Evolutionary conservation across 169 alveolate species (phyloP), one percentile per base, ranked within the genome.

Genomic region (Eimeria nieschulzi): DNA sequence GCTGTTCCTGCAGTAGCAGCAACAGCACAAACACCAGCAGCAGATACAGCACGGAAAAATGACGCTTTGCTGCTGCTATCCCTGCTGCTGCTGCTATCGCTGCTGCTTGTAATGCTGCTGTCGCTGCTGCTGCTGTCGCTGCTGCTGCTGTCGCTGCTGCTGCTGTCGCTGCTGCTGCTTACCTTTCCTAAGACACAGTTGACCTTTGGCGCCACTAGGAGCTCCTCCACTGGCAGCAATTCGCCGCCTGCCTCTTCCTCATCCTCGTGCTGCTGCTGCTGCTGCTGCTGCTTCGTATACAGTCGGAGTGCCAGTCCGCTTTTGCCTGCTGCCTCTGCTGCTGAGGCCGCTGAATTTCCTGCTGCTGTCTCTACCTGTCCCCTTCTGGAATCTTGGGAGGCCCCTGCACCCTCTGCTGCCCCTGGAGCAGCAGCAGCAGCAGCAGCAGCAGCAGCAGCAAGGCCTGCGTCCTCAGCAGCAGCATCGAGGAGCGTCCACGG

Each of bases 81-180:
- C 39, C 39, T 66, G 76, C 76, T n/a, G 66, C 66, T 39, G 83
- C 83, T 17, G 26, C 66, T 17, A 33, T 39, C 33, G 83, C 83
- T 46, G 33, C 61, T 2, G 83, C 9, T 9, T 25, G 33, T 33
- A 2, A 46, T n/a, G 79, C 79, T n/a, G 79, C 79, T n/a, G 79
- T 53, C 7, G 51, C 53, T 56, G 21, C 66, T 56, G 66, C 66
- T 70, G 79, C 53, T 70, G 79, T 53, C 25, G 78, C 78, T 70
- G 78, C 78, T 70, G 46, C 78, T 17, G 78, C 78, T 21, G 46
- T 53, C 25, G 78, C 78, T 70, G 79, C 79, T 70, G 79, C 54
- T 70, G 79, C 80, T 71, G 66, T 63, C 19, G 83, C 83, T 75
- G 83, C 39, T 75, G 83, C 83, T 71, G 80, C 73, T 66, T 13